Evolutionary conservation across 1,284 basidiomycete species (phyloP).

Genomic region (Moesziomyces aphidis): DNA sequence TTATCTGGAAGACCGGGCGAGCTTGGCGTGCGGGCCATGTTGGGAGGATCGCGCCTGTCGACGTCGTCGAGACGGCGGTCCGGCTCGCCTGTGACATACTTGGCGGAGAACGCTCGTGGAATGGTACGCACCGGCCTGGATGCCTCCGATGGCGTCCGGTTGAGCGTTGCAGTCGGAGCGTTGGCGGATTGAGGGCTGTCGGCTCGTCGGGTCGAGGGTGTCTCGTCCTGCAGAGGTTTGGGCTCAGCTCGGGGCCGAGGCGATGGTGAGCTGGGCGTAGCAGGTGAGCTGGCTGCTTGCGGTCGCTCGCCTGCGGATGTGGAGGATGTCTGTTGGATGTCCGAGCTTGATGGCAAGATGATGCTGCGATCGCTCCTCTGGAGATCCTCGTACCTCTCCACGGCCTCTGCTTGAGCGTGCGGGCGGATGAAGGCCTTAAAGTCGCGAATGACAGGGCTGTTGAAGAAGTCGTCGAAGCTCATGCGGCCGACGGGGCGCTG

Average conservation of each 20-base stretch:
- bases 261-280: too few species aligned
- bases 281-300: too few species aligned
- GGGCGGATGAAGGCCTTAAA: constrained; percentile 45
- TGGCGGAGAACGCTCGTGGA: constrained; percentile 41
- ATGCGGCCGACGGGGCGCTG: constrained; percentile 86
- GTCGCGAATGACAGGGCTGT: constrained; percentile 65
- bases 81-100: constrained; percentile 47
- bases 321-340: constrained; percentile 21
- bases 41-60: constrained; percentile 8
- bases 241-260: too few species aligned
- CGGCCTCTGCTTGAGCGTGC: constrained; percentile 34
- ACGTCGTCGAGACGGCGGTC: constrained; percentile 14
- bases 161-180: background rate
- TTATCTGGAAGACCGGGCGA: constrained; percentile 30
- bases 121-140: constrained; percentile 12
- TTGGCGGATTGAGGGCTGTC: background rate
- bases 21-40: constrained; percentile 24
- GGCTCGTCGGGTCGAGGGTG: background rate
- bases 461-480: constrained; percentile 92
- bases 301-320: background rate
- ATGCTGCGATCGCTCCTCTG: constrained; percentile 40
- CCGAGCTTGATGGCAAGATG: constrained; percentile 28
- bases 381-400: constrained; percentile 40
- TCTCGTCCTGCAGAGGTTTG: too few species aligned
- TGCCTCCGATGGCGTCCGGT: constrained; percentile 4